These are phyloP conservation scores for Groenewaldozyma salmanticensis DNA, from an alignment of 805 yeast species.

Conservation along the genomic window DNA sequence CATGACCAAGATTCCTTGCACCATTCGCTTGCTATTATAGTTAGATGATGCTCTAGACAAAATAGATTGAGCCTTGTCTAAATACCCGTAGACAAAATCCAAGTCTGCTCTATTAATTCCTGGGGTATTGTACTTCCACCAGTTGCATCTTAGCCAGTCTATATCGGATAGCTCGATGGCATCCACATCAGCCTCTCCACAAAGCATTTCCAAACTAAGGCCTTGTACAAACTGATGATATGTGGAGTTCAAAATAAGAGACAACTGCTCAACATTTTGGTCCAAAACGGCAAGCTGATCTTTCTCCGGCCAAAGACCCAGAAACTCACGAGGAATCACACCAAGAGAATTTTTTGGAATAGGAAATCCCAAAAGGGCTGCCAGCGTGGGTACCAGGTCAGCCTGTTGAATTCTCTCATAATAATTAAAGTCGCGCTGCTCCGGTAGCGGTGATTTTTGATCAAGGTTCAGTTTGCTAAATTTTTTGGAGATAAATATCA, in stretches of 20 bases:
- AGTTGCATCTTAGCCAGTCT: constrained; percentile 11
- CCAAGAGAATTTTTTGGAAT: constrained; percentile 73
- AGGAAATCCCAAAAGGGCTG: constrained; percentile 51
- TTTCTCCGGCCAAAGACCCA: constrained; percentile 38
- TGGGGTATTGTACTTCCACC: constrained; percentile 4
- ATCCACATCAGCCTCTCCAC: constrained; percentile 4
- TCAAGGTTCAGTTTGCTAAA: constrained; percentile 27
- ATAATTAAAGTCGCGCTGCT: constrained; percentile 42
- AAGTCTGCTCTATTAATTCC: neutral
- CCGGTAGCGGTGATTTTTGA: constrained; percentile 8
- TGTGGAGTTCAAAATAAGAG: constrained; percentile 16
- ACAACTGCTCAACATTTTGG: constrained; percentile 29
- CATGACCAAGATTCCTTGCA: constrained; percentile 29
- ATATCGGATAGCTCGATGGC: constrained; percentile 4
- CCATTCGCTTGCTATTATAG: constrained; percentile 50
- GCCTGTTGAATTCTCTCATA: constrained; percentile 50
- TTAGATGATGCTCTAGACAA: constrained; percentile 46
- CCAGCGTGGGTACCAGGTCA: constrained; percentile 63
- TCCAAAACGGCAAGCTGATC: constrained; percentile 45
- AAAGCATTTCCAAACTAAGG: neutral
- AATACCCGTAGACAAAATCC: constrained; percentile 27
- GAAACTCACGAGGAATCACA: constrained; percentile 47
- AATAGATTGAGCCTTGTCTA: constrained; percentile 31
- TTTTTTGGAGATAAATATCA: constrained; percentile 58
- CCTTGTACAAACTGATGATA: constrained; percentile 8